A percentile compares a stretch with the other conserved stretches of the same genome.
These are phyloP conservation scores for Aspergillus pseudoglaucus DNA, from an alignment of 2,329 filamentous ascomycete genomes.

Conservation along the genomic window DNA sequence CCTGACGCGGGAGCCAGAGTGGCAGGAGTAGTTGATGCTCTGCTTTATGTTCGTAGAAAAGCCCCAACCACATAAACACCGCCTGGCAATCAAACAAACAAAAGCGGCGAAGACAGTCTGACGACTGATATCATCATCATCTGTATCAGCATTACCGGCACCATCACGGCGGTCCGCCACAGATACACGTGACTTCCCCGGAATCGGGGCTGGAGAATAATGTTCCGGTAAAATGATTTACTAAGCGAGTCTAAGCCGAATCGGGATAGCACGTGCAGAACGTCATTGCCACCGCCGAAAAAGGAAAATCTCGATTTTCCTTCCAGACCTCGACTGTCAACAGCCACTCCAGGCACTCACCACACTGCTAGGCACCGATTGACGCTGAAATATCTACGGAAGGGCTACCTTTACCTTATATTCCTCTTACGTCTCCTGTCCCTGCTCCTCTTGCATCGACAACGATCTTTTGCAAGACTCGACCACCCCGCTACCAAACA, in stretches of 20 bases:
- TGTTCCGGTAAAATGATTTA: neutral
- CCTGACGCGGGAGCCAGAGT: constrained; percentile 7
- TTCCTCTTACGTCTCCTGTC: neutral
- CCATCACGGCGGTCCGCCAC: neutral
- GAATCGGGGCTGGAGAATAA: neutral
- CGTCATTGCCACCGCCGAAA: constrained; percentile 15
- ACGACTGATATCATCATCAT: constrained; percentile 17
- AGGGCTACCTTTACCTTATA: neutral
- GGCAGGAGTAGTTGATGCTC: neutral
- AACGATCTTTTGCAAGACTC: neutral
- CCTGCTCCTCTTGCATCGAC: neutral
- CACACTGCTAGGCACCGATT: too few relatives aligned
- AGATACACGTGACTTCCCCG: constrained; percentile 11
- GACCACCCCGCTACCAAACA: neutral
- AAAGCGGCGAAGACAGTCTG: neutral
- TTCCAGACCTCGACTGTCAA: neutral
- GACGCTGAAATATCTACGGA: neutral
- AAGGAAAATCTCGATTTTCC: constrained; percentile 13
- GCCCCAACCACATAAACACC: neutral
- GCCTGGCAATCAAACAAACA: neutral
- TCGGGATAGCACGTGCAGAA: constrained; percentile 1
- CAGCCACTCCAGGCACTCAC: neutral
- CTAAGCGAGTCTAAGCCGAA: neutral
- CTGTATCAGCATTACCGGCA: constrained; percentile 1
- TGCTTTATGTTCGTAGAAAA: neutral